Conservation (phyloP, 805 yeast species). For the Pichia eremophila region DNA sequence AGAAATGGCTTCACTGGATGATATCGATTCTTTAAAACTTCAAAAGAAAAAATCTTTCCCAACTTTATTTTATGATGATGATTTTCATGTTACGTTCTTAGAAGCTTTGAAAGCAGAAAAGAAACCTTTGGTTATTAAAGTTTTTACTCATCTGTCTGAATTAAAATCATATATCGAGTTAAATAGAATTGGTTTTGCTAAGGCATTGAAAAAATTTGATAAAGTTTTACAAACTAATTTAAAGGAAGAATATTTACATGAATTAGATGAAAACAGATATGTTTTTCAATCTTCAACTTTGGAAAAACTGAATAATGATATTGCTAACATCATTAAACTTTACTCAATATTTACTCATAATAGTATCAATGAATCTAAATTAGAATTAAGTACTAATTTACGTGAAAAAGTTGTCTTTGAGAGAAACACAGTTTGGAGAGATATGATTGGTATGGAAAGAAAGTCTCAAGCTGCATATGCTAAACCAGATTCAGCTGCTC, state of each 20-base stretch:
- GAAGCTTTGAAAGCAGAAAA: conserved; percentile 52
- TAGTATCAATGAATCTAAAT: conserved; percentile 32
- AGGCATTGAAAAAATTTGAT: conserved; percentile 87
- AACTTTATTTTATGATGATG: conserved; percentile 29
- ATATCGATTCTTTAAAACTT: conserved; percentile 13
- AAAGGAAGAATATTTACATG: conserved; percentile 47
- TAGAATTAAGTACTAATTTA: conserved; percentile 43
- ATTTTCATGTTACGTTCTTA: conserved; percentile 29
- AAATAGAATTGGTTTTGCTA: conserved; percentile 81
- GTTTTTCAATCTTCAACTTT: conserved; percentile 47
- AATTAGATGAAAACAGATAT: conserved; percentile 36
- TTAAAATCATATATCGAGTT: conserved; percentile 74
- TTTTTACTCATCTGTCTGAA: conserved; percentile 72
- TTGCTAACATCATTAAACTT: conserved; percentile 34
- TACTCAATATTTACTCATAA: conserved; percentile 32
- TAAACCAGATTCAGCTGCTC: conserved; percentile 9
- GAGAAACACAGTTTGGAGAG: conserved; percentile 96
- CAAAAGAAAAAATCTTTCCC: conserved; percentile 21
- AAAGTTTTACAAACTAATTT: conserved; percentile 60
- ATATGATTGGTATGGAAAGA: conserved; percentile 84
- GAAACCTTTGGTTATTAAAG: conserved; percentile 53
- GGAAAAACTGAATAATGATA: conserved; percentile 37
- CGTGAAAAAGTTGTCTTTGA: conserved; percentile 97
- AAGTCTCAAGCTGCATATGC: conserved; percentile 66
- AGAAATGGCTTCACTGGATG: conserved; percentile 1